Evolutionary conservation across 83 land plant genomes (phyloP).

Genomic region (Picea abies): DNA sequence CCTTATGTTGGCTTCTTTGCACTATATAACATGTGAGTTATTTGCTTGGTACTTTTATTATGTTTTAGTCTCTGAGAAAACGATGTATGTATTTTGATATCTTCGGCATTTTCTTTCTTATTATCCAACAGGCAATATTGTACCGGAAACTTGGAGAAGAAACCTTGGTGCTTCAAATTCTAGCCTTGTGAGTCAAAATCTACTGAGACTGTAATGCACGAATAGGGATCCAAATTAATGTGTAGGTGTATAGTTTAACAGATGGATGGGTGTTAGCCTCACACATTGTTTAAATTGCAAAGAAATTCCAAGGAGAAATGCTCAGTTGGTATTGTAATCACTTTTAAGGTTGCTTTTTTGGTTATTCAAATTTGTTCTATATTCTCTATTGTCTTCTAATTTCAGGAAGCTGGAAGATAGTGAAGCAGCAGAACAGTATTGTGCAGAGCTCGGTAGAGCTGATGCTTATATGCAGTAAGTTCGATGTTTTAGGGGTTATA

Average conservation of each 20-base stretch:
- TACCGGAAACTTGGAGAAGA: slow-evolving; percentile 92
- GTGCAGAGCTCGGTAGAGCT: slow-evolving; percentile 91
- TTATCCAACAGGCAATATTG: slow-evolving; percentile 75
- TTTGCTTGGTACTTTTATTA: background rate
- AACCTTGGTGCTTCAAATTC: slow-evolving; percentile 75
- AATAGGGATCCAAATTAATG: background rate
- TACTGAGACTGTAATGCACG: background rate
- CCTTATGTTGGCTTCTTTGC: background rate
- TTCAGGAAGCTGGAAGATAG: slow-evolving; percentile 92
- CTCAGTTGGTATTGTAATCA: background rate
- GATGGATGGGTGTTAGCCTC: background rate
- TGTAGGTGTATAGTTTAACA: background rate
- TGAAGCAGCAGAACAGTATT: slow-evolving; percentile 96
- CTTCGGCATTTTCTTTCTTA: background rate
- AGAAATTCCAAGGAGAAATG: background rate
- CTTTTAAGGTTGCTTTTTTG: background rate
- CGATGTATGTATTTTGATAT: background rate
- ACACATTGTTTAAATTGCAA: background rate
- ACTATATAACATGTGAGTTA: background rate
- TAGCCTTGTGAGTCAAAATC: slow-evolving; percentile 83
- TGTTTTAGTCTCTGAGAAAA: background rate
- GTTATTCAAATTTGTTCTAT: background rate
- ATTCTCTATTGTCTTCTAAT: slow-evolving; percentile 5
- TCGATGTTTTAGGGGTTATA: background rate
- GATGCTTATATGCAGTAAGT: slow-evolving; percentile 97